Evolutionary conservation across 257 asterid genomes (phyloP), one percentile per base, ranked within the genome.

Genomic region (Jaltomata sinuosa): DNA sequence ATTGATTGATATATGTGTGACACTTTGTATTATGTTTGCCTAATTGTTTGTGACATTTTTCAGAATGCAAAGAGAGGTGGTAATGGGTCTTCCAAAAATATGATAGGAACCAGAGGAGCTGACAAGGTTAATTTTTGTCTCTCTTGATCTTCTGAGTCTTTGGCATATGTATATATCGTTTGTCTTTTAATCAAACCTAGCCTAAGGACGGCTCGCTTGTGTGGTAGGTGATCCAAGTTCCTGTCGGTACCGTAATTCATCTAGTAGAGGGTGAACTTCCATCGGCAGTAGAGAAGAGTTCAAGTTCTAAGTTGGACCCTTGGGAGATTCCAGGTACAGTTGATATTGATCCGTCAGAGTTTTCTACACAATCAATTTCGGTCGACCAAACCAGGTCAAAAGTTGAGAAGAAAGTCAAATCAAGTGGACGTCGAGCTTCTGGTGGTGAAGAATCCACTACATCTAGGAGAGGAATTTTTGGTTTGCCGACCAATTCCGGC

Each of bases 61-160:
- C 90, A 96, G 98, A 94, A 95, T 88, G 97, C 97, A 74, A 96
- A 89, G 91, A 92, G 94, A 87, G 99, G 99, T 62, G 95, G 98
- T 72, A 89, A 94, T 74, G 99, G 99, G 21, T 87, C 94, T 81
- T 90, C 99, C 64, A 96, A 96, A 83, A 93, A 93, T 84, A 93
- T 91, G 97, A 92, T 93, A 81, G 98, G 99, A 88, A 92, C 94
- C 84, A 91, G 97, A 88, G 99, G 99, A 69, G 89, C 90, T 67
- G 94, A 97, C 90, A 95, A 94, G 98, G 98, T 96, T 82, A 85
- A 69, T 72, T 64, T 36, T 45, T 86, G 83, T 68, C 49, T 86
- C 65, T 76, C 42, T 83, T 72, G 22, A 53, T 83, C 69, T 78
- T 79, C 29, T 80, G 59, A 34, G 38, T 42, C 72, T 83, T 67